A percentile compares a stretch with the other conserved stretches of the same genome.
phyloP scores from a whole-genome alignment of 2,329 filamentous ascomycete species.

The Sphaerostilbella broomeana region DNA sequence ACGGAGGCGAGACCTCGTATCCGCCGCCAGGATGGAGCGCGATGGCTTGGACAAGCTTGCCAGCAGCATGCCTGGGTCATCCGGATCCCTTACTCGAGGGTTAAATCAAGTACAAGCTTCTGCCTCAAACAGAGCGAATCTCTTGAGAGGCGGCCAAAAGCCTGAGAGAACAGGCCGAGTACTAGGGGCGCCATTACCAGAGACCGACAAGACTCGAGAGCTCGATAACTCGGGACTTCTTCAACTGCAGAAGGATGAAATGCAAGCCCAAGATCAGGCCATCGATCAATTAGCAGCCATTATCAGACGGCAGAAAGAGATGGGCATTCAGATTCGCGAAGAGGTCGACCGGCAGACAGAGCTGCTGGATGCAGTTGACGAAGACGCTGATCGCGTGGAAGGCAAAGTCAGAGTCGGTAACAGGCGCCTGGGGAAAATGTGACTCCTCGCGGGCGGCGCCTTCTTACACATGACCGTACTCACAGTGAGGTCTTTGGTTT shows the following conservation, averaged over 20 bases:
- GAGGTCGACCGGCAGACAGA: conserved; percentile 67
- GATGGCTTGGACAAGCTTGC: conserved; percentile 70
- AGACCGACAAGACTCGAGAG: conserved; percentile 71
- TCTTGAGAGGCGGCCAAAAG: conserved; percentile 36
- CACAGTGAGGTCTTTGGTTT: conserved; percentile 24
- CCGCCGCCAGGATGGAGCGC: conserved; percentile 63
- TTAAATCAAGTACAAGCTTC: conserved; percentile 43
- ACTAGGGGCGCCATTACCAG: conserved; percentile 63
- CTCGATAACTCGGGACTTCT: conserved; percentile 69
- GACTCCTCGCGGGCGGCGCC: conserved; percentile 27
- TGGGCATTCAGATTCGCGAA: conserved; percentile 68
- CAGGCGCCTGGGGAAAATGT: conserved; percentile 62
- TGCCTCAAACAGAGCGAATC: conserved; percentile 42
- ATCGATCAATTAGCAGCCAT: conserved; percentile 62
- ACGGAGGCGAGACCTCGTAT: conserved; percentile 62
- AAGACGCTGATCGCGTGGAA: conserved; percentile 58
- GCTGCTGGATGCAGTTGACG: conserved; percentile 60
- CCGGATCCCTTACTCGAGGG: conserved; percentile 24
- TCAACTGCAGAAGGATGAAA: conserved; percentile 66
- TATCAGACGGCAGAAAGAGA: conserved; percentile 66
- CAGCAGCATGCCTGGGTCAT: conserved; percentile 41
- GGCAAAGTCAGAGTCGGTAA: conserved; percentile 70
- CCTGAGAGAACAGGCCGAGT: conserved; percentile 53
- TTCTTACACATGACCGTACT: conserved; percentile 24
- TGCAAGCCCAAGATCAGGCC: conserved; percentile 68